Base-by-base conservation (phyloP, 768 basidiomycete species). In the Tulasnella sp. region DNA sequence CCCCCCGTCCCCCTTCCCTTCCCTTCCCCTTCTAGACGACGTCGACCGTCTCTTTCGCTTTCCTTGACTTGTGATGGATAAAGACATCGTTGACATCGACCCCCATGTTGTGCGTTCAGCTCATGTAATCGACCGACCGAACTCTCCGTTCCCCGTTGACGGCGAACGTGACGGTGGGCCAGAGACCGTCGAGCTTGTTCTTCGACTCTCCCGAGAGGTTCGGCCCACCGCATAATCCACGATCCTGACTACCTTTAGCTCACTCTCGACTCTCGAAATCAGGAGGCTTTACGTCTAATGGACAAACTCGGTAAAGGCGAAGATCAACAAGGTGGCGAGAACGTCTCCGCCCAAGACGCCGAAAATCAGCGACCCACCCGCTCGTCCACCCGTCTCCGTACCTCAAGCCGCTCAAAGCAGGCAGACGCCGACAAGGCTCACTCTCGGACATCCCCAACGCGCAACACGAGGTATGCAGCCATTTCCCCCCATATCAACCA, bases 181-280 rank as follows among this genome's bases (percentile, higher is more conserved):
- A 69, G 67, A 69, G 35, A 69, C 67, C 67, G 67, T 69, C 44
- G 35, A 69, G 41, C 26, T 69, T 16, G 67, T 69, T 39, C 67
- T 69, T 44, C 32, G 40, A 17, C 44, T 69, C 0, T n/a, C 67
- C 39, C 37, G 67, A 8, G 40, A 69, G 44, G 67, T 69, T 34
- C 39, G 39, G 22, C 67, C 19, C 41, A 44, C 22, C 29, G 11
- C 29, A 34, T 12, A 16, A 41, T 64, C 40, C 67, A n/a, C 35
- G 42, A 42, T 69, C 39, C 67, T 44, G 4, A 34, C 16, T 16
- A n/a, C 22, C 22, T 47, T 44, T 34, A 69, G 19, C 41, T 69
- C n/a, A 69, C 67, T 14, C 64, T 6, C 37, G 67, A 22, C 35
- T 69, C 22, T 34, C 39, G 37, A 41, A 40, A 42, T n/a, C 40